These are phyloP conservation scores for Eucalyptus caleyi DNA, from an alignment of 345 rosid species.

Conservation along the genomic window DNA sequence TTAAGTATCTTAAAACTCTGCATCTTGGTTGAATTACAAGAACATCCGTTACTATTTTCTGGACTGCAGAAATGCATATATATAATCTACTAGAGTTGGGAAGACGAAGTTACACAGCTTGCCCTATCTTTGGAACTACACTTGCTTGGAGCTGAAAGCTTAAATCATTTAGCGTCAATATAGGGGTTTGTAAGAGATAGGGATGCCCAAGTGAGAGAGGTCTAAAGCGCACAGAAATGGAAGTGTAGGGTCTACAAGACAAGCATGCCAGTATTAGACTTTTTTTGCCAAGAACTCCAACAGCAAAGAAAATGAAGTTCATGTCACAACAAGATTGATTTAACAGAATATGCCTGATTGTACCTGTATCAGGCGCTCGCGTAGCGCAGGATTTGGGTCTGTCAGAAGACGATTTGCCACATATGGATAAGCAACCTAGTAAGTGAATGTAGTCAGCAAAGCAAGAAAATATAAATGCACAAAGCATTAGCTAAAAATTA, in stretches of 20 bases:
- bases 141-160: no score
- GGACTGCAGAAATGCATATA: no score
- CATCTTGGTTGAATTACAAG: no score
- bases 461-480: not conserved
- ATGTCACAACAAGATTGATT: not conserved
- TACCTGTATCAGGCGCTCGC: constrained; percentile 95
- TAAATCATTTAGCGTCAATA: no score
- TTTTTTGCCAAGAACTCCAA: not conserved
- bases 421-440: constrained; percentile 95
- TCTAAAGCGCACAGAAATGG: no score
- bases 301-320: not conserved
- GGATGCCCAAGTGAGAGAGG: no score
- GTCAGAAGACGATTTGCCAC: constrained; percentile 93
- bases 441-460: not conserved
- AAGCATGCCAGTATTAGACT: not conserved
- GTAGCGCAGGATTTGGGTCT: constrained; percentile 95
- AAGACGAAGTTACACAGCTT: no score
- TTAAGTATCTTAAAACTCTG: no score
- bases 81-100: no score
- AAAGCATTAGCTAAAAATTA: not conserved
- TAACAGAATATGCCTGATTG: not conserved
- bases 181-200: no score
- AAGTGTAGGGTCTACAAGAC: not conserved
- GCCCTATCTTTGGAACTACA: no score
- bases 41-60: no score